A percentile compares a stretch with the other conserved stretches of the same genome.
Evolutionary conservation across 2,329 filamentous ascomycete genomes (phyloP).

Genomic region (Colletotrichum sp.): DNA sequence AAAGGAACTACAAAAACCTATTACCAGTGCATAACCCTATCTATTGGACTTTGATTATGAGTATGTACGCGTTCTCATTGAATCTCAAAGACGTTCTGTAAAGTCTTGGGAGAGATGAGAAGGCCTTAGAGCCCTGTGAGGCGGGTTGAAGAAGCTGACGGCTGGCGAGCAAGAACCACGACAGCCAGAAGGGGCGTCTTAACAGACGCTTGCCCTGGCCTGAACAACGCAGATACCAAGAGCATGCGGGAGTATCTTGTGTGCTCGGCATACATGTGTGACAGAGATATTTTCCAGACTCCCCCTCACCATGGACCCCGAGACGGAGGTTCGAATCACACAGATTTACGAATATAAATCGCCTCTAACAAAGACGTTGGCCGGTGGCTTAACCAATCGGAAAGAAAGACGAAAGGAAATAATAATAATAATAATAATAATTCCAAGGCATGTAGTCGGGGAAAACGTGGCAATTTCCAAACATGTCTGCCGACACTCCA

Average conservation of each 20-base stretch:
- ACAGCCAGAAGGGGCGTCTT: neutral
- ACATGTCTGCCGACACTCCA: neutral
- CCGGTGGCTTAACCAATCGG: no score
- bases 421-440: no score
- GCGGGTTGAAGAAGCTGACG: no score
- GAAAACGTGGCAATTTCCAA: neutral
- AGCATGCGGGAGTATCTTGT: rapidly evolving
- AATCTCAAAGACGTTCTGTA: no score
- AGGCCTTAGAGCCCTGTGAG: neutral
- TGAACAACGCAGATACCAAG: no score
- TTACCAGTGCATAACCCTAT: no score
- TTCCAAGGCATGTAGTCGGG: neutral
- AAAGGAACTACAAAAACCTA: no score
- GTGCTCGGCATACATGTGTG: neutral
- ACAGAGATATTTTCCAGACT: neutral
- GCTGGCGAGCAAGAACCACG: neutral
- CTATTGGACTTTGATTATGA: rapidly evolving
- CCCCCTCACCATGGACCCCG: rapidly evolving
- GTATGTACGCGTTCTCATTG: neutral
- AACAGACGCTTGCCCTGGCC: rapidly evolving
- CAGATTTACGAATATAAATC: neutral
- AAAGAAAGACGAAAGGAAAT: no score
- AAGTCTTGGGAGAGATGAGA: neutral
- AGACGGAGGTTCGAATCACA: neutral
- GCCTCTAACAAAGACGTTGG: no score